Evolutionary conservation across 176 grass and related monocot genomes (phyloP), one percentile per base, ranked within the genome.

Genomic region (Zea luxurians): DNA sequence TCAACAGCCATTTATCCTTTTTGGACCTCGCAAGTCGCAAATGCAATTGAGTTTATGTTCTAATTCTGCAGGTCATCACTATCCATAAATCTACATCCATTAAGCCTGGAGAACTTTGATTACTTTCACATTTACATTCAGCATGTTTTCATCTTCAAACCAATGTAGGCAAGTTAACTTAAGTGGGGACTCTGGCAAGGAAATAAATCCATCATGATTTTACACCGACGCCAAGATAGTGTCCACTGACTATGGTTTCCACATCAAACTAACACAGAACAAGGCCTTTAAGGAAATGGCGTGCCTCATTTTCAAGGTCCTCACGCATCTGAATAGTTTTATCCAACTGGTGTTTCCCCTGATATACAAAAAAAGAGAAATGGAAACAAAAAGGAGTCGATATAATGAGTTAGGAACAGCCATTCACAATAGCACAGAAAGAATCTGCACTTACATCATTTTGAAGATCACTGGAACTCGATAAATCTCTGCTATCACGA

Each of bases 261-360:
- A 43, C 45, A 77, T 47, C 17, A 76, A 66, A 80, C 53, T 57
- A 86, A 5, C 2, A 49, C 12, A 66, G 48, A 57, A 27, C 43
- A 75, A 75, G 41, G 38, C 46, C 43, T 67, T 20, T 7, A 44
- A 64, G 12, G 55, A 76, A 71, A 83, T 72, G 11, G 57, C 74
- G 1, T 86, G 91, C 92, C 92, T 91, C 92, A 15, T 79, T 86
- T 89, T 91, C 86, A 84, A 91, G 88, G 70, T 89, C 88, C 17
- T 94, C 88, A 0, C 61, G 88, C 81, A 83, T 88, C 66, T 82
- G 86, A 79, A 82, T 74, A 40, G 86, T 82, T 83, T 86, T 83
- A 34, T 79, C 86, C 78, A 94, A 82, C 53, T 89, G 92, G 8
- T 84, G 77, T 76, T 94, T 94, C 58, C 48, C 80, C 92, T 94